Evolutionary conservation across 78 protist genomes (phyloP).

Genomic region (Planoprotostelium fungivorum): DNA sequence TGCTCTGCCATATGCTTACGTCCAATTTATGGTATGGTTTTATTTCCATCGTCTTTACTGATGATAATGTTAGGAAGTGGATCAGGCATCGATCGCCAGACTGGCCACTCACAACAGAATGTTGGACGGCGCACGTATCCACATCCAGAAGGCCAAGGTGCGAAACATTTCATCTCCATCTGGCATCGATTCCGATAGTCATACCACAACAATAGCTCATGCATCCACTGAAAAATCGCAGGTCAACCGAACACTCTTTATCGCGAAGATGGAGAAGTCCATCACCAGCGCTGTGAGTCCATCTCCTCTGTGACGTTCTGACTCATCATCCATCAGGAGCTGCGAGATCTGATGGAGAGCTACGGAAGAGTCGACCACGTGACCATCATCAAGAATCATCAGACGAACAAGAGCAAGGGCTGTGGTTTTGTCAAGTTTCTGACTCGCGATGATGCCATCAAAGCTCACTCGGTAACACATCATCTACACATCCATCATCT

Average conservation of each 20-base stretch:
- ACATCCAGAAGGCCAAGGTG: slow-evolving; percentile 5
- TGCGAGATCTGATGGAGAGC: neutral
- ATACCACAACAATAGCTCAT: too few relatives aligned
- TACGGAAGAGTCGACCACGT: slow-evolving; percentile 3
- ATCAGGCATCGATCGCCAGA: neutral
- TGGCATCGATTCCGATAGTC: neutral
- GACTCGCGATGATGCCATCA: neutral
- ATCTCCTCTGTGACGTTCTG: neutral
- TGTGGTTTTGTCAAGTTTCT: slow-evolving; percentile 5
- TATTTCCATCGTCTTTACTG: neutral
- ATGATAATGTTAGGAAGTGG: neutral
- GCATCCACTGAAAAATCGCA: too few relatives aligned
- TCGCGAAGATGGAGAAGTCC: slow-evolving; percentile 5
- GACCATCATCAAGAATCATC: slow-evolving; percentile 5
- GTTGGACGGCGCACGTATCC: neutral
- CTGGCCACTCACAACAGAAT: neutral
- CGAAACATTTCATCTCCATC: neutral
- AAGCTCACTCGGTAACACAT: neutral
- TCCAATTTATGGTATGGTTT: slow-evolving; percentile 2
- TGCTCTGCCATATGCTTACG: neutral
- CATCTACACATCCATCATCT: neutral
- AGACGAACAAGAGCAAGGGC: slow-evolving; percentile 16
- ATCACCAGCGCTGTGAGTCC: neutral
- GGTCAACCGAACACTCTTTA: slow-evolving; percentile 1
- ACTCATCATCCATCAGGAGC: neutral